A percentile compares a stretch with the other conserved stretches of the same genome.
Evolutionary conservation across 805 yeast genomes (phyloP).

Genomic region (Saccharomycopsis sp.): DNA sequence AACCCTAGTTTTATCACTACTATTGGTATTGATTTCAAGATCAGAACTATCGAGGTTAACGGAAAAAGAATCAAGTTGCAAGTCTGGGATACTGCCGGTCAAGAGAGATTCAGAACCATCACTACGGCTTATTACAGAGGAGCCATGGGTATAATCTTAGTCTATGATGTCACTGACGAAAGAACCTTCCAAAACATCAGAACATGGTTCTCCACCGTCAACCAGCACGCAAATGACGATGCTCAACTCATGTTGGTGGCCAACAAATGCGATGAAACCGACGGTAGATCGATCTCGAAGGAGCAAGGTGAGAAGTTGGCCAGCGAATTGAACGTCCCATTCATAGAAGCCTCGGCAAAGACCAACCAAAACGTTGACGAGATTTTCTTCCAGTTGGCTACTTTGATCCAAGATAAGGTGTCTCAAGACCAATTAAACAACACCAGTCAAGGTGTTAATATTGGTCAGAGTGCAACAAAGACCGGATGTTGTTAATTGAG

Average conservation of each 20-base stretch:
- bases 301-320: constrained; percentile 93
- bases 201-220: constrained; percentile 93
- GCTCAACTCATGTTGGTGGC: constrained; percentile 93
- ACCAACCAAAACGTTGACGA: constrained; percentile 88
- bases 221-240: constrained; percentile 94
- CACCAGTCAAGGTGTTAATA: constrained; percentile 21
- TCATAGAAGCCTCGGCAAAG: constrained; percentile 95
- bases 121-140: constrained; percentile 94
- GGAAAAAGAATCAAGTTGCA: constrained; percentile 97
- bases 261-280: constrained; percentile 89
- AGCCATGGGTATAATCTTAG: constrained; percentile 80
- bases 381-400: constrained; percentile 83
- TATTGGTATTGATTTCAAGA: constrained; percentile 92
- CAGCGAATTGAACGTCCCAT: constrained; percentile 78
- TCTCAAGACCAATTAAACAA: constrained; percentile 33
- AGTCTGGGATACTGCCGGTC: constrained; percentile 99
- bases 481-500: constrained; percentile 12
- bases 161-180: constrained; percentile 81
- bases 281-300: constrained; percentile 74
- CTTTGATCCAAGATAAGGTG: constrained; percentile 75
- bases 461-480: constrained; percentile 10
- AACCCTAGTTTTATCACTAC: constrained; percentile 96
- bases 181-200: constrained; percentile 88
- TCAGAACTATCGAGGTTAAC: constrained; percentile 85
- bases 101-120: constrained; percentile 95